Evolutionary conservation across 495 filamentous ascomycete genomes (phyloP).

Genomic region (Corynascus novoguineensis): DNA sequence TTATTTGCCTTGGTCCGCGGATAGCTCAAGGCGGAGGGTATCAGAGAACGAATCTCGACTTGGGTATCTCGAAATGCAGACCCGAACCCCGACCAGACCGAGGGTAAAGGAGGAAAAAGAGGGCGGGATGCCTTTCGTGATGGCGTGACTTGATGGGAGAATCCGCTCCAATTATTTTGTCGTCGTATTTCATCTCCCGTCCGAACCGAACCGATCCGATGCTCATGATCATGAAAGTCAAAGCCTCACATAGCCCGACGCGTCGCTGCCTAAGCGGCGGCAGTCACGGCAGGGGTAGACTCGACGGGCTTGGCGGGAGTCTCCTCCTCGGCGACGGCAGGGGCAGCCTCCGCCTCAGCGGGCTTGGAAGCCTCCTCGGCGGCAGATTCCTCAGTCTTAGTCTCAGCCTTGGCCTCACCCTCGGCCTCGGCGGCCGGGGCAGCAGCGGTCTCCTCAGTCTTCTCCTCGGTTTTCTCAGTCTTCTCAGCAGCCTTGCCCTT

Average conservation of each 20-base stretch:
- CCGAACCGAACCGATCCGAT: conserved; percentile 11
- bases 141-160: conserved; percentile 22
- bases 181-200: conserved; percentile 20
- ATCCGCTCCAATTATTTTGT: conserved; percentile 28
- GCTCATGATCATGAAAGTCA: conserved; percentile 8
- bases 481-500: conserved; percentile 40
- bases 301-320: conserved; percentile 34
- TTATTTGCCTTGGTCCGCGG: not conserved
- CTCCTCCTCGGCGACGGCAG: conserved; percentile 31
- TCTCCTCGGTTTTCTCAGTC: conserved; percentile 42
- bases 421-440: conserved; percentile 31
- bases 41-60: conserved; percentile 47
- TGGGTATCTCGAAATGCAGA: conserved; percentile 55
- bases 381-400: conserved; percentile 52
- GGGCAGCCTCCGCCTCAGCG: conserved; percentile 37
- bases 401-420: conserved; percentile 41
- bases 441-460: conserved; percentile 36
- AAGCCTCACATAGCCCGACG: conserved; percentile 9
- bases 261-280: conserved; percentile 42
- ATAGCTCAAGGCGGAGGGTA: conserved; percentile 30
- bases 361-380: conserved; percentile 43
- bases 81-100: conserved; percentile 46
- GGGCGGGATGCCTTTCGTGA: conserved; percentile 14
- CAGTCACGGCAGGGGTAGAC: conserved; percentile 39
- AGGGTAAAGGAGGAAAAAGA: conserved; percentile 31